Evolutionary conservation across 257 asterid species (phyloP), one percentile per base, ranked within the genome.

Genomic region (Jasminum sambac): DNA sequence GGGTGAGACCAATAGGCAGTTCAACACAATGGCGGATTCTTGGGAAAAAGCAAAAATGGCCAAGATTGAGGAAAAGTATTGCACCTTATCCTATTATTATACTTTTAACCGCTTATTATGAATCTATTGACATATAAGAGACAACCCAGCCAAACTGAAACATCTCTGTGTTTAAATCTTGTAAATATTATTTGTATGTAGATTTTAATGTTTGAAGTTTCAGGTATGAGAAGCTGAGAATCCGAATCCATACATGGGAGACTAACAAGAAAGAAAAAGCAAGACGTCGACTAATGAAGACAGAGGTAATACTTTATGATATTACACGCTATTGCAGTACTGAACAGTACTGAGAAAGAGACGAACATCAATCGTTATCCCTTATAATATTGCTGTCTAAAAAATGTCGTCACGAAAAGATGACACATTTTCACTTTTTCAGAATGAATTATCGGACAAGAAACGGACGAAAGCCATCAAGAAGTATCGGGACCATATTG

Each of bases 401-500:
- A 67, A 72, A 63, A 62, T 55, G 62, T 23, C 2, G 38, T 44
- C 1, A 55, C 25, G 40, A 21, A 34, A 71, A 72, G 71, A 44
- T 37, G 50, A 64, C 19, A 60, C 21, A 41, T 65, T 79, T n/a
- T n/a, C n/a, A n/a, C n/a, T n/a, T n/a, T n/a, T n/a, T 69, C 90
- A 92, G 98, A 92, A 87, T 66, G 93, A 86, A 79, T 57, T 87
- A 55, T 55, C 62, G 80, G 90, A 91, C 82, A 86, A 75, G 79
- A 81, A 70, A 74, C 82, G 87, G 75, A 78, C 77, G 50, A 89
- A 80, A 74, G 87, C 84, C 37, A 2, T 70, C 71, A 61, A 69
- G 68, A 74, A 73, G 66, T 77, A 86, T 84, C 64, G 68, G 37
- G 69, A 42, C 2, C 76, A 82, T 46, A 78, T 91, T 21, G 63